Evolutionary conservation across 2,329 filamentous ascomycete species (phyloP).

Genomic region (Graphilbum fragrans): DNA sequence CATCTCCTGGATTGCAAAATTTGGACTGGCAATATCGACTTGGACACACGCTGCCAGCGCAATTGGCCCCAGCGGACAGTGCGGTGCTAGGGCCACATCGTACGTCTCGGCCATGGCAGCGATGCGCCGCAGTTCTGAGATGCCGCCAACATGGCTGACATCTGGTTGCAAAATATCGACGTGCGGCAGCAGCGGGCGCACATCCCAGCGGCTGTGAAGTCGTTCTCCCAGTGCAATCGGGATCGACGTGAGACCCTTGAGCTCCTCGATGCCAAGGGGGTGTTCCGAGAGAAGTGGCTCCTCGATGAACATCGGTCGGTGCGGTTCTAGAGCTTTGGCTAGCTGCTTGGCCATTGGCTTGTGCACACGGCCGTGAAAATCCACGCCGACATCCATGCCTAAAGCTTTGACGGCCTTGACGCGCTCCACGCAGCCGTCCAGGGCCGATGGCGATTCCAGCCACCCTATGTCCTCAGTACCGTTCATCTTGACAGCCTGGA

Average conservation of each 20-base stretch:
- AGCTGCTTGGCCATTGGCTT: constrained; percentile 61
- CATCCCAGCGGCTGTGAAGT: constrained; percentile 53
- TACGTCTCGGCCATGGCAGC: constrained; percentile 54
- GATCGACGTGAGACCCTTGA: constrained; percentile 39
- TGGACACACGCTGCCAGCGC: constrained; percentile 54
- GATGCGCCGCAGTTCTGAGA: constrained; percentile 51
- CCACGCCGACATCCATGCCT: constrained; percentile 53
- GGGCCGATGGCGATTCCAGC: constrained; percentile 48
- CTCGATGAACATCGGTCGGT: constrained; percentile 54
- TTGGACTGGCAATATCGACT: constrained; percentile 40
- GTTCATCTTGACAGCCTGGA: constrained; percentile 56
- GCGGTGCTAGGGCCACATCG: constrained; percentile 52
- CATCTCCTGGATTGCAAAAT: constrained; percentile 59
- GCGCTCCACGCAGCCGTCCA: constrained; percentile 47
- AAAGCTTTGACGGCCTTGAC: constrained; percentile 50
- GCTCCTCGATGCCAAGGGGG: constrained; percentile 41
- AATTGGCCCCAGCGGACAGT: constrained; percentile 54
- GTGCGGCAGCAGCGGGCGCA: constrained; percentile 50
- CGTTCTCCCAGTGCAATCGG: constrained; percentile 56
- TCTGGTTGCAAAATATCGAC: constrained; percentile 58
- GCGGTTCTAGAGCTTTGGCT: constrained; percentile 46
- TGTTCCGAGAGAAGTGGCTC: constrained; percentile 55
- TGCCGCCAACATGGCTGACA: constrained; percentile 51
- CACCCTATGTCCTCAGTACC: constrained; percentile 56
- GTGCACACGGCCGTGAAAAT: constrained; percentile 59